Evolutionary conservation across 2,329 filamentous ascomycete species (phyloP), one percentile per base, ranked within the genome.

Genomic region (Huntiella omanensis): DNA sequence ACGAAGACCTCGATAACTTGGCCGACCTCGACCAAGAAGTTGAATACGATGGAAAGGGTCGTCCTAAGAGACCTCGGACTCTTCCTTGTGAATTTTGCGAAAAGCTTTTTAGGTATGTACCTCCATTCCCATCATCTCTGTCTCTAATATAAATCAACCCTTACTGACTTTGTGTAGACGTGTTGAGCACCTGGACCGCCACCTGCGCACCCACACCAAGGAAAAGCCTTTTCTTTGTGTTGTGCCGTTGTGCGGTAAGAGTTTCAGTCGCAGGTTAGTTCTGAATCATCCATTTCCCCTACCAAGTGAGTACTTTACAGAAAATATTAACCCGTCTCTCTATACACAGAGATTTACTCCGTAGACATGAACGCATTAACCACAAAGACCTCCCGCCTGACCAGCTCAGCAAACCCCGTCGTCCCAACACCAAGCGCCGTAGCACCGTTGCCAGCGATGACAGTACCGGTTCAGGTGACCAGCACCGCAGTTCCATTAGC

Each of bases 131-230:
- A 19, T 32, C 8, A 13, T 32, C n/a, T 41, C 43, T 49, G 46
- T 43, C 45, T 51, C 43, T 40, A 46, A 45, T 34, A 33, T 19
- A 19, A 19, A 52, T 16, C 8, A 2, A 33, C 13, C 38, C n/a
- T 17, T 17, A 32, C 35, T 11, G 8, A 28, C 39, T 19, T 34
- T 40, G 15, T 33, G 59, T 60, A 75, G 73, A 58, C 71, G 73
- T 54, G 71, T 77, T 53, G 73, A 77, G 58, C 73, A 77, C 59
- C 71, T 77, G 45, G 72, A 77, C 58, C 66, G 73, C 56, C 73
- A 77, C 57, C 72, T 76, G 58, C 67, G 73, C 52, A 76, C 72
- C 33, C 73, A 77, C 59, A 77, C 73, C 53, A 77, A 77, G 55
- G 73, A 77, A 60, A 77, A 77, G 58, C 73, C 73, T 6, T 77